Percentiles rank a stretch among this genome's conserved stretches.
These are phyloP conservation scores for Gloeopeniophorella convolvens DNA, from an alignment of 768 basidiomycete genomes.

Conservation along the genomic window DNA sequence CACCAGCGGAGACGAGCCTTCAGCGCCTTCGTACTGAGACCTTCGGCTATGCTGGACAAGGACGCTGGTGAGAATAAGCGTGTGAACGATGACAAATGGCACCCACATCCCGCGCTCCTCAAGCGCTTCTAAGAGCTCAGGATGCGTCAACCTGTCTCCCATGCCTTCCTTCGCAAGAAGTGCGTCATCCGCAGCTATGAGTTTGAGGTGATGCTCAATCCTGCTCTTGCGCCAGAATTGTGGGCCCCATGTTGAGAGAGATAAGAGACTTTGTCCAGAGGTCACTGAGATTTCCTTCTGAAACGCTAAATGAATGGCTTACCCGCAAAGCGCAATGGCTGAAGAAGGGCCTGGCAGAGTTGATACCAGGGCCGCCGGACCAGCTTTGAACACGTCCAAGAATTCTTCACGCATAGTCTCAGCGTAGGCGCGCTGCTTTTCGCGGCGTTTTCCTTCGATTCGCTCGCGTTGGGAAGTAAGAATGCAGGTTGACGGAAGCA, in stretches of 20 bases:
- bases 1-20: constrained; percentile 55
- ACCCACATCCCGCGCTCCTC: constrained; percentile 76
- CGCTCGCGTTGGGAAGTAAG: constrained; percentile 74
- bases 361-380: constrained; percentile 29
- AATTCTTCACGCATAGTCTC: constrained; percentile 20
- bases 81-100: background rate
- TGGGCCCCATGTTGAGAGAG: constrained; percentile 35
- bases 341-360: constrained; percentile 24
- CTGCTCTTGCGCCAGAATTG: constrained; percentile 29
- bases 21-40: constrained; percentile 37
- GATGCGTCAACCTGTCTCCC: constrained; percentile 39
- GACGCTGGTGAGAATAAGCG: background rate
- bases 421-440: constrained; percentile 32
- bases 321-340: constrained; percentile 49
- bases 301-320: constrained; percentile 25
- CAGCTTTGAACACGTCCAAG: constrained; percentile 27
- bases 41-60: constrained; percentile 32
- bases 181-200: constrained; percentile 54
- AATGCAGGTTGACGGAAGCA: constrained; percentile 83
- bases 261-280: constrained; percentile 28
- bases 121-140: constrained; percentile 59
- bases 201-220: constrained; percentile 32
- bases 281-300: background rate
- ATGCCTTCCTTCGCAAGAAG: constrained; percentile 47
- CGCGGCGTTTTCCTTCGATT: constrained; percentile 45